Conservation (phyloP, 164 flowering plant genomes). For the Santalum album region DNA sequence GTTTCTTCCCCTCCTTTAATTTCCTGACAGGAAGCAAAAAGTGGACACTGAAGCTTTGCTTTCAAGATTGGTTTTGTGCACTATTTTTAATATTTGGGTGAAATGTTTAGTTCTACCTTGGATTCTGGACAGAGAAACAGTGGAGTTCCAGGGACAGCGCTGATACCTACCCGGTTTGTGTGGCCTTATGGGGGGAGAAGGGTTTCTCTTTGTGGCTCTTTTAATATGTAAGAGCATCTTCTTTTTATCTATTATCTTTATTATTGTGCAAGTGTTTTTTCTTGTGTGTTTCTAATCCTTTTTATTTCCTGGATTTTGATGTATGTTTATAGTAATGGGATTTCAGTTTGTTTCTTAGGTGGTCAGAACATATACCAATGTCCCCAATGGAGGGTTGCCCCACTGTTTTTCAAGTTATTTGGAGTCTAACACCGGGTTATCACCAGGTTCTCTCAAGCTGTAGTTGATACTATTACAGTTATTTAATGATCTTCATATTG, state of each 20-base stretch:
- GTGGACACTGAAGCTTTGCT: not conserved
- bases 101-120: slow-evolving; percentile 34
- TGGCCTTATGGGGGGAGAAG: slow-evolving; percentile 59
- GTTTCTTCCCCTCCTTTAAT: not conserved
- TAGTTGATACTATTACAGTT: not conserved
- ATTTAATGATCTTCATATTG: too few species aligned
- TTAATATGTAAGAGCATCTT: slow-evolving; percentile 31
- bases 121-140: slow-evolving; percentile 26
- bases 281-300: too few species aligned
- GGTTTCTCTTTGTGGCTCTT: slow-evolving; percentile 42
- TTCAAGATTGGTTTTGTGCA: not conserved
- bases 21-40: not conserved
- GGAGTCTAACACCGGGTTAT: slow-evolving; percentile 22
- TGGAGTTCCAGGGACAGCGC: slow-evolving; percentile 21
- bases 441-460: slow-evolving; percentile 19
- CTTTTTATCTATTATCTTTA: not conserved
- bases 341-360: too few species aligned
- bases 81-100: slow-evolving; percentile 1
- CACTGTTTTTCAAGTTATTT: slow-evolving; percentile 28
- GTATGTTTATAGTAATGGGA: too few species aligned
- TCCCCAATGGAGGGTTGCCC: slow-evolving; percentile 35
- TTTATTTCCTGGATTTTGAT: too few species aligned
- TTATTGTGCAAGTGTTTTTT: too few species aligned
- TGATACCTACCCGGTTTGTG: slow-evolving; percentile 39
- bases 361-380: slow-evolving; percentile 29